phyloP scores from a whole-genome alignment of 805 yeast species.

The Cyberlindnera veronae region DNA sequence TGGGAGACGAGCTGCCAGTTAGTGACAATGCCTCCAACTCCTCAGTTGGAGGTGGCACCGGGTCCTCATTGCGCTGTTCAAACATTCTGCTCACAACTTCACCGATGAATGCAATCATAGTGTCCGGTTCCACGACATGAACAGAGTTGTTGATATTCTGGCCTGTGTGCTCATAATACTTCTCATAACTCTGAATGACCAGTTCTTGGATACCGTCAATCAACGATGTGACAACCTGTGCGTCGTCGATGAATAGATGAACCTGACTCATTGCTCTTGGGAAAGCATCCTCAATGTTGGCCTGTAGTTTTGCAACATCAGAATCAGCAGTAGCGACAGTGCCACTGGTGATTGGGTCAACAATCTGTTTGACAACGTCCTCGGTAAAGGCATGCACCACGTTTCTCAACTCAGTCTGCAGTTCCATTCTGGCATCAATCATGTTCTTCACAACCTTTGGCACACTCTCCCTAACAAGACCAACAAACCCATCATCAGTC shows the following conservation, averaged over 20 bases:
- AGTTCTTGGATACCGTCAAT: conserved; percentile 66
- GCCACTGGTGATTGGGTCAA: conserved; percentile 39
- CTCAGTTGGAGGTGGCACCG: not conserved
- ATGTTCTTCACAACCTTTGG: conserved; percentile 79
- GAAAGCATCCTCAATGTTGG: conserved; percentile 48
- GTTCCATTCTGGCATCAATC: conserved; percentile 74
- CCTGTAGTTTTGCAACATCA: conserved; percentile 41
- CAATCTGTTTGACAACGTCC: conserved; percentile 46
- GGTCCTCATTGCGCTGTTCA: conserved; percentile 21
- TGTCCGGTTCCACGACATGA: conserved; percentile 62
- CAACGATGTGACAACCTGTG: conserved; percentile 45
- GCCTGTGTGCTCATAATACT: conserved; percentile 36
- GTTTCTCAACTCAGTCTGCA: conserved; percentile 68
- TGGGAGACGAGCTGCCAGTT: not conserved
- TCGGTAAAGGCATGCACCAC: conserved; percentile 61
- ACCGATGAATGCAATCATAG: conserved; percentile 48
- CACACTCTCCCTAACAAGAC: conserved; percentile 60
- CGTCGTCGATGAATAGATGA: conserved; percentile 52
- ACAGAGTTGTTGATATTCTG: conserved; percentile 33
- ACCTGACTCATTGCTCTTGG: conserved; percentile 55
- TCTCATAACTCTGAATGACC: conserved; percentile 54
- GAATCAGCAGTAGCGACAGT: conserved; percentile 28
- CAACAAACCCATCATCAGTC: conserved; percentile 31
- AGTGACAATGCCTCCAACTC: not conserved
- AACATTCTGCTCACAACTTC: conserved; percentile 32